Evolutionary conservation across 805 yeast species (phyloP).

Genomic region (Ogataea populi-albae): DNA sequence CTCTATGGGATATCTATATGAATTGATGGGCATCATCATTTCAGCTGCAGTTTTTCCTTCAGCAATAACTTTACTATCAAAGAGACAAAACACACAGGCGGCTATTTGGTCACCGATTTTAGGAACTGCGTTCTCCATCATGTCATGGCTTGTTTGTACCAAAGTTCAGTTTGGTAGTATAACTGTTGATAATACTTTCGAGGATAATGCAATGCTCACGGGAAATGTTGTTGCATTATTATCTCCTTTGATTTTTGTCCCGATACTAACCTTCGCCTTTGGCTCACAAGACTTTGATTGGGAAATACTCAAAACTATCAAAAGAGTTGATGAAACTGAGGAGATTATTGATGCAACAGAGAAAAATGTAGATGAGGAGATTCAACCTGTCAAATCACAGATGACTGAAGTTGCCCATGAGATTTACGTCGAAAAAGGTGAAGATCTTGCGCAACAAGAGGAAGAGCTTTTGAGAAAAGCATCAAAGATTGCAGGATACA

Average conservation of each 20-base stretch:
- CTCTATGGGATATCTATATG: constrained; percentile 83
- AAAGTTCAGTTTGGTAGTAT: constrained; percentile 41
- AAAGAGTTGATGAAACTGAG: constrained; percentile 68
- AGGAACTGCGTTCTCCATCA: constrained; percentile 71
- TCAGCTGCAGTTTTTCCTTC: constrained; percentile 85
- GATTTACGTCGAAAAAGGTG: constrained; percentile 17
- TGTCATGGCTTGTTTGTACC: constrained; percentile 60
- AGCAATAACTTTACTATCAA: constrained; percentile 61
- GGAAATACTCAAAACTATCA: constrained; percentile 55
- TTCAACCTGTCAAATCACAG: constrained; percentile 28
- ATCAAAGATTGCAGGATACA: constrained; percentile 56
- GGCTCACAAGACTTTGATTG: constrained; percentile 77
- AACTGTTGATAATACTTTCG: constrained; percentile 59
- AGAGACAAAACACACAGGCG: constrained; percentile 62
- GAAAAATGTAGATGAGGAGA: constrained; percentile 24
- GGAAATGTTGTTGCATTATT: constrained; percentile 84
- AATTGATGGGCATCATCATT: constrained; percentile 85
- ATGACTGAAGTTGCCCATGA: constrained; percentile 30
- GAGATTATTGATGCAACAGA: constrained; percentile 45
- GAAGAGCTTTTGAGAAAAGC: constrained; percentile 50
- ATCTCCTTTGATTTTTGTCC: constrained; percentile 65
- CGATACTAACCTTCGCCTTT: constrained; percentile 60
- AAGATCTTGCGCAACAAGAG: constrained; percentile 43
- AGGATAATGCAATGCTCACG: constrained; percentile 82
- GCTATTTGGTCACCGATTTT: constrained; percentile 75